Conservation (phyloP, 1,139 yeast genomes). For the Suhomyces atakaporum region DNA sequence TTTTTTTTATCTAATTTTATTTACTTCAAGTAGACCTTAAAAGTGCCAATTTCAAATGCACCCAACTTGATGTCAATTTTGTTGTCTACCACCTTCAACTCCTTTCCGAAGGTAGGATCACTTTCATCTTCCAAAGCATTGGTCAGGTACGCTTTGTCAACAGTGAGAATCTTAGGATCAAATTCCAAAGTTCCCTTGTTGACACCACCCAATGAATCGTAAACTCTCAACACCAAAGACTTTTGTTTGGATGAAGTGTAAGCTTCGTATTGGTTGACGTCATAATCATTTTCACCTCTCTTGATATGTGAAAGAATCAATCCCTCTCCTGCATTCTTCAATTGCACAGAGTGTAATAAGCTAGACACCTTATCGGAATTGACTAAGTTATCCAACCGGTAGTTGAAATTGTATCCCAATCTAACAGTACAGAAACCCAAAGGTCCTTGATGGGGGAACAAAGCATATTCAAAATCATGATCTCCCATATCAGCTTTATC, state of each 20-base stretch:
- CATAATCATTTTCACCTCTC: slow-evolving; percentile 83
- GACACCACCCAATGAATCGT: slow-evolving; percentile 83
- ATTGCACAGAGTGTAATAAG: slow-evolving; percentile 25
- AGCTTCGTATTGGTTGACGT: slow-evolving; percentile 37
- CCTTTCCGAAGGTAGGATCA: slow-evolving; percentile 16
- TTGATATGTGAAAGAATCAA: slow-evolving; percentile 76
- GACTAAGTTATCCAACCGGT: slow-evolving; percentile 35
- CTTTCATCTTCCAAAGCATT: slow-evolving; percentile 71
- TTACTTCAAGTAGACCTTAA: slow-evolving; percentile 44
- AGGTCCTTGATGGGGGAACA: slow-evolving; percentile 76
- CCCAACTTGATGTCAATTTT: slow-evolving; percentile 52
- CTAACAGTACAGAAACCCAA: slow-evolving; percentile 66
- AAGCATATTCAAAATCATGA: slow-evolving; percentile 80
- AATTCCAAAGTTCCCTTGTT: slow-evolving; percentile 55
- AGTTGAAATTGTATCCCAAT: slow-evolving; percentile 80
- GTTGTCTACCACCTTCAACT: slow-evolving; percentile 29
- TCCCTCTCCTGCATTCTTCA: slow-evolving; percentile 58
- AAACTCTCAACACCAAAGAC: slow-evolving; percentile 70
- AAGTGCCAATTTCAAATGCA: slow-evolving; percentile 80
- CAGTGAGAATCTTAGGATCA: slow-evolving; percentile 29
- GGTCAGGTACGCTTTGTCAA: slow-evolving; percentile 57
- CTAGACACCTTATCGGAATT: slow-evolving; percentile 22
- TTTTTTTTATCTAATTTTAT: background rate
- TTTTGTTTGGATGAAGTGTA: slow-evolving; percentile 30
- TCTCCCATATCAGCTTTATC: slow-evolving; percentile 91